These are phyloP conservation scores for Solanum commersonii DNA, from an alignment of 257 asterid species.

Conservation along the genomic window DNA sequence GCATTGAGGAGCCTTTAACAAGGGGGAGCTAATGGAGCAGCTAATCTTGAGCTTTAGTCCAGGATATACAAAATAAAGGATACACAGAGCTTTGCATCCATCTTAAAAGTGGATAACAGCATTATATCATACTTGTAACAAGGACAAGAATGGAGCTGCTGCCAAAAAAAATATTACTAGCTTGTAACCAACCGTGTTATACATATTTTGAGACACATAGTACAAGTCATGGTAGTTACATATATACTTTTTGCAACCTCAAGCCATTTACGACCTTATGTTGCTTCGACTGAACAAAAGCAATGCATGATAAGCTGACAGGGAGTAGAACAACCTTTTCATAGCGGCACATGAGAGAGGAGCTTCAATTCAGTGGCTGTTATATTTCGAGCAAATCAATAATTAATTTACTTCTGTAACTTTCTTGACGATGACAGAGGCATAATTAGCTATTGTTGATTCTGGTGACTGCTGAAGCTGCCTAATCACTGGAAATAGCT, in stretches of 20 bases:
- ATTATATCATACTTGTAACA: not conserved
- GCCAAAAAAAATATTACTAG: not conserved
- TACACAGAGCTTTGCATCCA: not conserved
- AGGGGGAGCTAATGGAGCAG: not conserved
- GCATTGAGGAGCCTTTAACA: not conserved
- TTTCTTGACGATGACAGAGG: conserved; percentile 54
- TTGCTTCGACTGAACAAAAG: not conserved
- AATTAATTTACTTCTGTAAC: conserved; percentile 34
- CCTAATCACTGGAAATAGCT: conserved; percentile 54
- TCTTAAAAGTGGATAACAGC: not conserved
- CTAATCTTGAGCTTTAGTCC: not conserved
- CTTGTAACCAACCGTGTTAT: not conserved
- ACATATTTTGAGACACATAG: not conserved
- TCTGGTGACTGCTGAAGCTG: conserved; percentile 90
- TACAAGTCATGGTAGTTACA: not conserved
- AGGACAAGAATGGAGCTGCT: not conserved
- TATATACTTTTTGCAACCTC: not conserved
- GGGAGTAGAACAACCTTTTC: not conserved
- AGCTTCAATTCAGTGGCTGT: not conserved
- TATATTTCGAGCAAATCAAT: not conserved
- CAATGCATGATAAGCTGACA: not conserved
- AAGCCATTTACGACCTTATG: not conserved
- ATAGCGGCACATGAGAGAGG: not conserved
- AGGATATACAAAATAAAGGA: not conserved
- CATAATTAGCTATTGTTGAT: conserved; percentile 77